phyloP scores from a whole-genome alignment of 352 stramenopile genomes.

The Phytophthora kernoviae region DNA sequence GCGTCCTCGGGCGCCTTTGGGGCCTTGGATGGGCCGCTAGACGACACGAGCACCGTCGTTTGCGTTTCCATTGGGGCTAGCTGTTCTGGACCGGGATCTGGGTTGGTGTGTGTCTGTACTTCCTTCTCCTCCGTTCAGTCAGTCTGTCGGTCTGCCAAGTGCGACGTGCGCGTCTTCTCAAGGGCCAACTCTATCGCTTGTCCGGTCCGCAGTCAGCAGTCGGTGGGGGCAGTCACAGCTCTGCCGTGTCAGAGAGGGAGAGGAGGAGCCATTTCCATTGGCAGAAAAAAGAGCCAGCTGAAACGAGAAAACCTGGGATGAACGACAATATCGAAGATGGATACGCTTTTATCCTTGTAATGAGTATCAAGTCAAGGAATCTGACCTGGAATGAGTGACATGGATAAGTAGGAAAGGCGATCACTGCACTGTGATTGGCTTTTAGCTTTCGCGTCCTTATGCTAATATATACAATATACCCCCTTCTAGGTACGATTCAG shows the following conservation, averaged over 20 bases:
- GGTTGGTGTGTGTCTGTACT: too few relatives aligned
- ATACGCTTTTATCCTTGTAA: neutral
- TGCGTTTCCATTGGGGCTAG: slow-evolving; percentile 29
- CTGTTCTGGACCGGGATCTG: slow-evolving; percentile 14
- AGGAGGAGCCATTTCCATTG: slow-evolving; percentile 45
- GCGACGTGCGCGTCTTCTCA: slow-evolving; percentile 1
- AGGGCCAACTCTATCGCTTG: slow-evolving; percentile 9
- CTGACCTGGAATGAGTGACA: too few relatives aligned
- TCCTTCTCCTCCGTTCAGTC: neutral
- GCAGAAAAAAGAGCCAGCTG: slow-evolving; percentile 53
- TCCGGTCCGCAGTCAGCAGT: slow-evolving; percentile 1
- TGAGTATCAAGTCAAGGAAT: slow-evolving; percentile 1
- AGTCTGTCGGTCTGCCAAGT: neutral
- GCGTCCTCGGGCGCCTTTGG: slow-evolving; percentile 27
- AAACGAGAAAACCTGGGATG: neutral
- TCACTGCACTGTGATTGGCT: neutral
- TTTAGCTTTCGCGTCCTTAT: neutral
- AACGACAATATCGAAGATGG: slow-evolving; percentile 2
- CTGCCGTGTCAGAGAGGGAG: slow-evolving; percentile 32
- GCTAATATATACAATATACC: too few relatives aligned
- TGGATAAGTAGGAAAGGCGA: too few relatives aligned
- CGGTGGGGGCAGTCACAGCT: slow-evolving; percentile 21
- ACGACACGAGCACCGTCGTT: slow-evolving; percentile 11
- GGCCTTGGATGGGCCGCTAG: slow-evolving; percentile 27
- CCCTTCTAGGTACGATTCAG: too few relatives aligned